Percentiles rank a stretch among this genome's conserved stretches.
Evolutionary conservation across 1,284 basidiomycete genomes (phyloP).

Genomic region (Rugosomyces carneus): DNA sequence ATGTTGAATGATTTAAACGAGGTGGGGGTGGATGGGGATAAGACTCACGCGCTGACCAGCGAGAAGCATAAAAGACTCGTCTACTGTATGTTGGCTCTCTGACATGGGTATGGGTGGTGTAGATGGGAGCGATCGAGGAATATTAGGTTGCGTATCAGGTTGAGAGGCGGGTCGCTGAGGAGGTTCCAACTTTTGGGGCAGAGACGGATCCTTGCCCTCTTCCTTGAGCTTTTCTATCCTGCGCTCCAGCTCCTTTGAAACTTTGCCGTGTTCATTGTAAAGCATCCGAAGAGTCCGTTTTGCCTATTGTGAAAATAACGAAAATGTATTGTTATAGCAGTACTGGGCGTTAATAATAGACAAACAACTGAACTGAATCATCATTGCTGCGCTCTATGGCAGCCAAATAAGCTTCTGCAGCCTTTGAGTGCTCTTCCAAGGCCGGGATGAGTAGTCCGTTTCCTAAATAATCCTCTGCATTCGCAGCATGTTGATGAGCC

Average conservation of each 20-base stretch:
- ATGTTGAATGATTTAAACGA: neutral
- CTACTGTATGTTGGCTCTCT: constrained; percentile 71
- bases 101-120: constrained; percentile 45
- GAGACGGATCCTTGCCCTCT: constrained; percentile 66
- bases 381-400: constrained; percentile 67
- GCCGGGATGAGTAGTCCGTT: constrained; percentile 65
- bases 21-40: neutral
- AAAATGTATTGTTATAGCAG: constrained; percentile 1
- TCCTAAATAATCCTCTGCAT: constrained; percentile 62
- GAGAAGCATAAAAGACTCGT: constrained; percentile 80
- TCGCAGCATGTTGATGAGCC: constrained; percentile 78
- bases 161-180: constrained; percentile 20
- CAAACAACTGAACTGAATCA: constrained; percentile 48
- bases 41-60: constrained; percentile 57
- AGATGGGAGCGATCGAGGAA: constrained; percentile 31
- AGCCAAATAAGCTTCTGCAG: constrained; percentile 65
- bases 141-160: constrained; percentile 21
- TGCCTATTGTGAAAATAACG: no score
- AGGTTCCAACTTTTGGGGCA: constrained; percentile 47
- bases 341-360: constrained; percentile 10
- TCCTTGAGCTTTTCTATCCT: constrained; percentile 61
- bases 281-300: constrained; percentile 70
- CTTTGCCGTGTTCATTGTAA: constrained; percentile 63
- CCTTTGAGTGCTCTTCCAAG: constrained; percentile 52
- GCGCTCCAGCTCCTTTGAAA: constrained; percentile 61